Conservation (phyloP, 306 rosid genomes). For the Prunus mira region DNA sequence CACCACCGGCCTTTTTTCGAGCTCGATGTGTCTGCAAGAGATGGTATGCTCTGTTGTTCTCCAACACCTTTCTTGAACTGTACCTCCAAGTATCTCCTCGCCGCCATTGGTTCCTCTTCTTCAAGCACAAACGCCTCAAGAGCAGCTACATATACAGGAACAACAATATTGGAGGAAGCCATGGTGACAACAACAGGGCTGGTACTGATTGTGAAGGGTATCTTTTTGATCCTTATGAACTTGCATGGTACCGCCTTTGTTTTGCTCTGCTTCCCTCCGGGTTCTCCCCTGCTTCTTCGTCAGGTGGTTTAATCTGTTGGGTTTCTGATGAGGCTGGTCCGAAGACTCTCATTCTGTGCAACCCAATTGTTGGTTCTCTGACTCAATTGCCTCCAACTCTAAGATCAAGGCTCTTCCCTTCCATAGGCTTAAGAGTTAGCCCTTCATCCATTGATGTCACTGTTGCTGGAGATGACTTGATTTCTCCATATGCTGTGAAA, state of each 20-base stretch:
- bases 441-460: constrained; percentile 69
- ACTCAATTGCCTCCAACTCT: constrained; percentile 66
- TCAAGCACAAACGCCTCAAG: constrained; percentile 55
- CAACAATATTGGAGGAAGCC: constrained; percentile 21
- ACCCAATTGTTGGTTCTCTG: constrained; percentile 79
- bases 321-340: constrained; percentile 79
- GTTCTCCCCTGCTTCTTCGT: constrained; percentile 74
- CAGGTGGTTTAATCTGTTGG: constrained; percentile 75
- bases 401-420: constrained; percentile 84
- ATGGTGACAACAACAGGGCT: not conserved
- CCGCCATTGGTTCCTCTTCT: constrained; percentile 82
- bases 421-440: constrained; percentile 59
- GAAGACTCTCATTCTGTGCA: constrained; percentile 61
- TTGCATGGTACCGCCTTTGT: constrained; percentile 67
- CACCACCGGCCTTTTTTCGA: constrained; percentile 85
- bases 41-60: constrained; percentile 74
- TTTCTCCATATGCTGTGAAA: constrained; percentile 88
- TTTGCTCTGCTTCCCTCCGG: constrained; percentile 62
- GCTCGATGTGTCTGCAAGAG: constrained; percentile 88
- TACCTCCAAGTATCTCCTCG: constrained; percentile 62
- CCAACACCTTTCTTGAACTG: constrained; percentile 60
- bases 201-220: constrained; percentile 49
- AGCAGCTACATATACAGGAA: constrained; percentile 47
- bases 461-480: constrained; percentile 88
- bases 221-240: constrained; percentile 73